Percentiles rank a stretch among this genome's conserved stretches.
Conservation (phyloP, 257 asterid genomes). For the Petunia axillaris region DNA sequence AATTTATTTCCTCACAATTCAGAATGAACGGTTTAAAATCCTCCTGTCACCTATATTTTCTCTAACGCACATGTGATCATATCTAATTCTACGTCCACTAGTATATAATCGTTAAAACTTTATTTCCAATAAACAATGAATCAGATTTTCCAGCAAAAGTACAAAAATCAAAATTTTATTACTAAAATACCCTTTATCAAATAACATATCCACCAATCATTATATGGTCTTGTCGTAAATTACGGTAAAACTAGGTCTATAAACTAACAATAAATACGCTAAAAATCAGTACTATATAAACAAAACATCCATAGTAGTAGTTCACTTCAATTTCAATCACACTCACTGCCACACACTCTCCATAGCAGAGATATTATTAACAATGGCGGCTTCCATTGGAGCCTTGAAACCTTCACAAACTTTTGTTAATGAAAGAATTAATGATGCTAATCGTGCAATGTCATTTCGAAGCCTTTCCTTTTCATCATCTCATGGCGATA, state of each 20-base stretch:
- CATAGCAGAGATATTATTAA: conserved; percentile 5
- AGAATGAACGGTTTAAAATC: conserved; percentile 20
- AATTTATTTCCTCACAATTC: not conserved
- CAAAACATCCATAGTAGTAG: not conserved
- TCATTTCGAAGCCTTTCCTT: conserved; percentile 56
- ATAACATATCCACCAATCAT: not conserved
- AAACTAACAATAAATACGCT: not conserved
- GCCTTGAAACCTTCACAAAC: conserved; percentile 16
- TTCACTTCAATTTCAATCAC: not conserved
- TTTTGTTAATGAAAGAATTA: conserved; percentile 21
- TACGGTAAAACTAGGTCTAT: conserved; percentile 15
- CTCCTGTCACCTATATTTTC: conserved; percentile 14
- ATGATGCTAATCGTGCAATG: conserved; percentile 37
- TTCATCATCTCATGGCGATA: conserved; percentile 52
- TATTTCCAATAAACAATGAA: not conserved
- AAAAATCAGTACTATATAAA: not conserved
- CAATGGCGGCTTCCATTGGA: conserved; percentile 52
- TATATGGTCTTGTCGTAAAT: conserved; percentile 16
- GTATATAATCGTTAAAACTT: not conserved
- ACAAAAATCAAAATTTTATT: not conserved
- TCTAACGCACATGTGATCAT: conserved; percentile 33
- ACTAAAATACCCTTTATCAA: conserved; percentile 30
- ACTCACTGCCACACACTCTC: conserved; percentile 25
- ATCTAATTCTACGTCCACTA: conserved; percentile 12
- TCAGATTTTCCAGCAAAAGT: not conserved